phyloP scores from a whole-genome alignment of 345 rosid species.

The Populus deltoides region DNA sequence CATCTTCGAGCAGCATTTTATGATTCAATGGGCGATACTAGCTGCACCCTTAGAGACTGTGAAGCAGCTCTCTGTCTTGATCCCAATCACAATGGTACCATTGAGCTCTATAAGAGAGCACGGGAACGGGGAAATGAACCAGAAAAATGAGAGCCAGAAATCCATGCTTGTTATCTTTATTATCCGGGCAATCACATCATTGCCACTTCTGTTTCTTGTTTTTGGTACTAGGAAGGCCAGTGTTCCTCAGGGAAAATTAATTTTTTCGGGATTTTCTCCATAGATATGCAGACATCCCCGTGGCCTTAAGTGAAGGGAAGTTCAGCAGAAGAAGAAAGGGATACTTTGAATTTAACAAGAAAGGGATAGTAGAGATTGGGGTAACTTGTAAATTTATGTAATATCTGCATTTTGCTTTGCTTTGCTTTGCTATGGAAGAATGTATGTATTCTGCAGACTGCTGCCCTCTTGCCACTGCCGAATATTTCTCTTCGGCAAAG shows the following conservation, averaged over 20 bases:
- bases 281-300: not conserved
- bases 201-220: slow-evolving; percentile 21
- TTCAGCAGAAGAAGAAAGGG: not conserved
- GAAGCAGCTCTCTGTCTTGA: slow-evolving; percentile 97
- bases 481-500: not conserved
- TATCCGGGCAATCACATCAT: slow-evolving; percentile 18
- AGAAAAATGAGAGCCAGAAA: slow-evolving; percentile 31
- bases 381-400: slow-evolving; percentile 35
- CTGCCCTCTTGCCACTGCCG: slow-evolving; percentile 16
- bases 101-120: slow-evolving; percentile 59
- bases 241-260: slow-evolving; percentile 10
- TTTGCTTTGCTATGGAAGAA: slow-evolving; percentile 25
- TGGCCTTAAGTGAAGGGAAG: slow-evolving; percentile 7
- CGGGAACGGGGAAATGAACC: slow-evolving; percentile 38
- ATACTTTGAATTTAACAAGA: not conserved
- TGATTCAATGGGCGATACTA: slow-evolving; percentile 68
- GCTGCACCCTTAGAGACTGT: slow-evolving; percentile 64
- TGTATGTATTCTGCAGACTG: slow-evolving; percentile 28
- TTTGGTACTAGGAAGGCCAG: slow-evolving; percentile 24
- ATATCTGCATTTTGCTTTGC: slow-evolving; percentile 21
- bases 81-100: slow-evolving; percentile 56
- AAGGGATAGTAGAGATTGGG: slow-evolving; percentile 33
- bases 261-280: slow-evolving; percentile 35
- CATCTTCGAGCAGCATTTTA: slow-evolving; percentile 93
- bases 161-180: slow-evolving; percentile 7